Conservation (phyloP, 345 rosid genomes). For the Lumnitzera littorea region DNA sequence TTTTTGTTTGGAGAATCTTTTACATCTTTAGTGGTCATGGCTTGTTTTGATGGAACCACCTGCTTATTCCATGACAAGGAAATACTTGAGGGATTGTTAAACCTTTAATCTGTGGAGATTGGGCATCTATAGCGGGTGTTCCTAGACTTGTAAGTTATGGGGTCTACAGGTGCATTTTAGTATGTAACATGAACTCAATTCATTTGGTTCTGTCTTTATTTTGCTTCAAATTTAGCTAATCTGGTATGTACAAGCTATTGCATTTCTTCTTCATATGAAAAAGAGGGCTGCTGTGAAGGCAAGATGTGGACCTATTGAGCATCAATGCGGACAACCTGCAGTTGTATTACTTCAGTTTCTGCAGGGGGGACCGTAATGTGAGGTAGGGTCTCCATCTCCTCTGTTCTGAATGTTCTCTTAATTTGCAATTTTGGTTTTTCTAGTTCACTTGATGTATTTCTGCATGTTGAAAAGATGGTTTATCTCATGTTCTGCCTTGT, state of each 20-base stretch:
- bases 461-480: too few relatives aligned
- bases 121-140: constrained; percentile 26
- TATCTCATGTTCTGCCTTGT: too few relatives aligned
- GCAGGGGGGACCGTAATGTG: too few relatives aligned
- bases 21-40: constrained; percentile 17
- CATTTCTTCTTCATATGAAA: too few relatives aligned
- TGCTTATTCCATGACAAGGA: constrained; percentile 20
- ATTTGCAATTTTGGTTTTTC: too few relatives aligned
- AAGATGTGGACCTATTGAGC: too few relatives aligned
- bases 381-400: too few relatives aligned
- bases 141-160: constrained; percentile 33
- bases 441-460: too few relatives aligned
- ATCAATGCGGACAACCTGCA: too few relatives aligned
- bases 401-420: too few relatives aligned
- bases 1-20: constrained; percentile 17
- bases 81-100: constrained; percentile 22
- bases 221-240: constrained; percentile 5
- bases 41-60: constrained; percentile 17
- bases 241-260: constrained; percentile 3
- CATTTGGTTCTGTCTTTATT: constrained; percentile 17
- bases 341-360: too few relatives aligned
- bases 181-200: constrained; percentile 16
- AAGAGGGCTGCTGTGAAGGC: too few relatives aligned
- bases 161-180: constrained; percentile 29
- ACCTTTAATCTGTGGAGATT: constrained; percentile 27